Percentiles rank a stretch among this genome's conserved stretches.
These are phyloP conservation scores for Furcasterigmium furcatum DNA, from an alignment of 2,329 filamentous ascomycete species.

Conservation along the genomic window DNA sequence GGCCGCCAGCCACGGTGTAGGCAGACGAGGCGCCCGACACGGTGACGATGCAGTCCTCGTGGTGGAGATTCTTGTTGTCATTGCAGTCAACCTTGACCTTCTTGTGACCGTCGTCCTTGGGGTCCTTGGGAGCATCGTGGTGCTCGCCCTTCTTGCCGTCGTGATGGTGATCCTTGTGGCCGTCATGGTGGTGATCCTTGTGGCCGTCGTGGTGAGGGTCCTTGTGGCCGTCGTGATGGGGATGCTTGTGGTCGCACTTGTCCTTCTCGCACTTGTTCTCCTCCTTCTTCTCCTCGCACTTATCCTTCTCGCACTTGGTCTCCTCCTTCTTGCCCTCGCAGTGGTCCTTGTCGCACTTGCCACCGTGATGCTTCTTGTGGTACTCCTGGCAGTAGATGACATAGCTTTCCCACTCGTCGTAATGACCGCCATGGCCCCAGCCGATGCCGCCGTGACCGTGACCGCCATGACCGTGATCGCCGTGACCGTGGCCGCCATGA, in stretches of 20 bases:
- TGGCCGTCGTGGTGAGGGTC: no score
- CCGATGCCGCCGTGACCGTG: background rate
- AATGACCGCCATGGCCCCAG: background rate
- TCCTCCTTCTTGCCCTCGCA: no score
- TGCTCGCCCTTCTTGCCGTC: background rate
- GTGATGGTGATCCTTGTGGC: background rate
- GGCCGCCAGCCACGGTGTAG: background rate
- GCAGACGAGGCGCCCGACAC: background rate
- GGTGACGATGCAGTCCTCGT: background rate
- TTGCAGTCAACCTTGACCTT: background rate
- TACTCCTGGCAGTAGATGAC: background rate
- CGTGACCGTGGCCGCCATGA: no score
- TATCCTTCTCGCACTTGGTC: no score
- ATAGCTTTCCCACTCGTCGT: background rate
- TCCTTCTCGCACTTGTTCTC: no score
- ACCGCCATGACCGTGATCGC: no score
- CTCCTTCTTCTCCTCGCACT: no score
- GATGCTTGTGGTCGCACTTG: background rate
- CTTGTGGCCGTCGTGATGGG: background rate
- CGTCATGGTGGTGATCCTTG: background rate
- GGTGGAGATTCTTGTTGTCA: background rate
- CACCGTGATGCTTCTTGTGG: conserved; percentile 1
- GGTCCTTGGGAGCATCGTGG: background rate
- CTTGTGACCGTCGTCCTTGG: background rate
- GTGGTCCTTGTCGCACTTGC: background rate